phyloP scores from a whole-genome alignment of 1,139 yeast species.

The Blastobotrys capitulatus region DNA sequence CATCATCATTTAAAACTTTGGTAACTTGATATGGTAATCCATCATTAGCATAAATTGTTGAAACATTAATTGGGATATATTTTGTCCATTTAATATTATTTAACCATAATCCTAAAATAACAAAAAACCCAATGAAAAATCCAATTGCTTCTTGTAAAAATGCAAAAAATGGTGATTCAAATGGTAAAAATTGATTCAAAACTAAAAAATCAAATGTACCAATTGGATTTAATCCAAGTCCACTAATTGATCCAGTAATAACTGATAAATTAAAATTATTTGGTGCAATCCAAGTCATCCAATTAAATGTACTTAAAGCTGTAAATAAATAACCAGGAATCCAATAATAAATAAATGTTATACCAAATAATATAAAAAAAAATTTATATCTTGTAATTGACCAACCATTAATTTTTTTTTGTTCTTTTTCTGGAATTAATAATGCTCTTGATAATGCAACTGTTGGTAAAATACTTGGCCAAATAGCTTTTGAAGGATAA shows the following conservation, averaged over 20 bases:
- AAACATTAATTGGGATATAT: constrained; percentile 51
- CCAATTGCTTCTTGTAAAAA: constrained; percentile 42
- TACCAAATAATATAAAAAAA: constrained; percentile 39
- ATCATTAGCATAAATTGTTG: constrained; percentile 43
- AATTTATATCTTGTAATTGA: constrained; percentile 41
- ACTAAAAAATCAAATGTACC: constrained; percentile 51
- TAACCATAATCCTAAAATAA: constrained; percentile 44
- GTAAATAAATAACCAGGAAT: constrained; percentile 48
- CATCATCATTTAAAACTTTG: constrained; percentile 34
- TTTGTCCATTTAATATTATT: constrained; percentile 45
- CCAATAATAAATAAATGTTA: constrained; percentile 51
- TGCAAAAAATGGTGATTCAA: constrained; percentile 45
- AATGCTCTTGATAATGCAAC: constrained; percentile 53
- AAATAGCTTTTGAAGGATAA: constrained; percentile 50
- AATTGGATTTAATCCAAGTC: constrained; percentile 54
- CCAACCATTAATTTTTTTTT: constrained; percentile 45
- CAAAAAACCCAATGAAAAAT: constrained; percentile 37
- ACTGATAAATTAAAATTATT: constrained; percentile 48
- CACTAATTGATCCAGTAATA: constrained; percentile 53
- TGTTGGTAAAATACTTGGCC: constrained; percentile 54
- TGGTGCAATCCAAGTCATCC: constrained; percentile 64
- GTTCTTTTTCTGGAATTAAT: constrained; percentile 33
- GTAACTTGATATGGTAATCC: constrained; percentile 42
- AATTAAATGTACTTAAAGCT: constrained; percentile 51
- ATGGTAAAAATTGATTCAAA: constrained; percentile 26